Conservation (phyloP, 306 rosid genomes). For the Rubus parviflorus region DNA sequence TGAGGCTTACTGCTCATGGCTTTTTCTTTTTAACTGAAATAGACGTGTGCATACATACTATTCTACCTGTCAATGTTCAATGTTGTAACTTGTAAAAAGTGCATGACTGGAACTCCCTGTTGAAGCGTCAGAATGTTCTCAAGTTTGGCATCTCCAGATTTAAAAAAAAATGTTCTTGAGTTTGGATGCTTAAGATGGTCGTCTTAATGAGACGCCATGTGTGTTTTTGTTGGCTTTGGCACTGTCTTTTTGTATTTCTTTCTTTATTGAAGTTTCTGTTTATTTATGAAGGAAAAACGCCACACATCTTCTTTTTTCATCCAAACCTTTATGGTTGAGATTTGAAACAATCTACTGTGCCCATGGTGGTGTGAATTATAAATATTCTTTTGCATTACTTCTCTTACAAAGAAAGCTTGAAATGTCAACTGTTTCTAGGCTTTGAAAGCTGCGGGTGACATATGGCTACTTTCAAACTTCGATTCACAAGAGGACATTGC, state of each 20-base stretch:
- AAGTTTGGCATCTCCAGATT: no score
- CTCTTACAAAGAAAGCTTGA: constrained; percentile 23
- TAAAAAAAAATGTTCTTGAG: background rate
- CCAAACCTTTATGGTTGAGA: background rate
- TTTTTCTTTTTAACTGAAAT: no score
- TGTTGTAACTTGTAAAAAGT: no score
- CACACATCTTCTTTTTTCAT: background rate
- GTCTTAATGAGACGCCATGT: background rate
- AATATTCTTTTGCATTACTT: background rate
- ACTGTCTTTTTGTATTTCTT: background rate
- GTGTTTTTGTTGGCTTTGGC: background rate
- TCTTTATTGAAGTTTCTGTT: background rate
- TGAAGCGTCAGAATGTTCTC: no score
- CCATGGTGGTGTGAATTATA: background rate
- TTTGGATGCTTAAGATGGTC: background rate
- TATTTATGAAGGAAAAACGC: background rate
- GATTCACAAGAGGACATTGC: constrained; percentile 95
- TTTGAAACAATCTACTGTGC: background rate
- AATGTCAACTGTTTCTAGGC: constrained; percentile 38
- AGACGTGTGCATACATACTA: no score
- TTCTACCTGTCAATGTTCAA: no score
- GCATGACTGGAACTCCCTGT: no score
- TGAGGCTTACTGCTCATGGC: no score
- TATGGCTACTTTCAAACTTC: constrained; percentile 88
- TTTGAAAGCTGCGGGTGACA: constrained; percentile 75